Evolutionary conservation across 306 rosid species (phyloP).

Genomic region (Datisca glomerata): DNA sequence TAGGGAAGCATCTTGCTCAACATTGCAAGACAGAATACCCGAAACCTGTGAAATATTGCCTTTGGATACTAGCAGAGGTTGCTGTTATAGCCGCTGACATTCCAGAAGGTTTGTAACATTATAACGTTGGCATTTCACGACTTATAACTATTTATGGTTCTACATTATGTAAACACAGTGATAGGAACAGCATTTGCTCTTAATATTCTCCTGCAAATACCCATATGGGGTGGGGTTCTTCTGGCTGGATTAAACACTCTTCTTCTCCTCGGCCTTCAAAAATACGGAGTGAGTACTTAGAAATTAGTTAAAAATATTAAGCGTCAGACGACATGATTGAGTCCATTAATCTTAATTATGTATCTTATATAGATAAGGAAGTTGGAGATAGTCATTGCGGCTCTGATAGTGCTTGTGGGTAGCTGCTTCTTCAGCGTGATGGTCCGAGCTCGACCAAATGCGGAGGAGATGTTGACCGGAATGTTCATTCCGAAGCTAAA

Average conservation of each 20-base stretch:
- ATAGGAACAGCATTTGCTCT: conserved; percentile 15
- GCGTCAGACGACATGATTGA: not conserved
- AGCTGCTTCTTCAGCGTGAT: conserved; percentile 13
- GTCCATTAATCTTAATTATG: not conserved
- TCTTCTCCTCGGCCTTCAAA: conserved; percentile 11
- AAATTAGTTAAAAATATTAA: not conserved
- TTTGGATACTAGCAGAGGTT: conserved; percentile 11
- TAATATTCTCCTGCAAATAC: conserved; percentile 4
- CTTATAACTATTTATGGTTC: no score
- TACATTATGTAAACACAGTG: not conserved
- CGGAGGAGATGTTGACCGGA: conserved; percentile 1
- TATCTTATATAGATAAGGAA: conserved; percentile 8
- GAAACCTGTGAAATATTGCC: not conserved
- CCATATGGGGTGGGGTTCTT: conserved; percentile 12
- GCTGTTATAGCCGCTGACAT: conserved; percentile 11
- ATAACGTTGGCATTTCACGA: no score
- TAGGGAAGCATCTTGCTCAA: conserved; percentile 15
- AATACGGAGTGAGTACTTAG: conserved; percentile 7
- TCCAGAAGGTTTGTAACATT: conserved; percentile 13
- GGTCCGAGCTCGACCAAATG: not conserved
- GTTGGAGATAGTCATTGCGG: conserved; percentile 4
- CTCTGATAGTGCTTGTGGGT: conserved; percentile 2
- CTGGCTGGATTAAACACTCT: conserved; percentile 13
- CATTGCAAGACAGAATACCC: conserved; percentile 12
- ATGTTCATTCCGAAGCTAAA: conserved; percentile 7